Evolutionary conservation across 2,329 filamentous ascomycete genomes (phyloP), one percentile per base, ranked within the genome.

Genomic region (Colletotrichum brevisporum): DNA sequence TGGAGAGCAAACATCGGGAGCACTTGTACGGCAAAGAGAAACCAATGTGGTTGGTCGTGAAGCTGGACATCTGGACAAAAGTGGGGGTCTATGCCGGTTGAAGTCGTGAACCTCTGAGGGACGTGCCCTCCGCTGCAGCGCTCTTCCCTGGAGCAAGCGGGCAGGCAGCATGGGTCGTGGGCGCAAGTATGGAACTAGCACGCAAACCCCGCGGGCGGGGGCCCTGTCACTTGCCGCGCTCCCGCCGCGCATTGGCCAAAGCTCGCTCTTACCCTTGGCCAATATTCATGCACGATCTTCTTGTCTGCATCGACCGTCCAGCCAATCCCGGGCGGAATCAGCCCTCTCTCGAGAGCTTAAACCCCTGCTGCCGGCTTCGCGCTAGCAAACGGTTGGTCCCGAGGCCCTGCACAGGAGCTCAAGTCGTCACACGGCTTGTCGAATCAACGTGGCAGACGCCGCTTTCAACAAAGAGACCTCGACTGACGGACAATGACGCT

Each of bases 361-460:
- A 73, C 63, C 77, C 78, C 69, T 77, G 77, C 58, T 62, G 63
- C 72, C 72, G 74, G 74, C 71, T 72, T 73, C 73, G 75, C 78
- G 78, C 81, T 81, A 79, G 66, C 74, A 76, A 78, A 79, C 80
- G 81, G 80, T 82, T 81, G 81, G 81, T 82, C 81, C 84, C 82
- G 81, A 80, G 78, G 80, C 78, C 79, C 79, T 84, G 83, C 82
- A 83, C 79, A 77, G 79, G 79, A 77, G 77, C 79, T 74, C 71
- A 72, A 77, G 73, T 82, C 79, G 79, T 85, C 83, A 85, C 83
- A 84, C 69, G 67, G 64, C 63, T 57, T 56, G 71, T 74, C 83
- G 77, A 84, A 84, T 81, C 74, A 80, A 61, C 63, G 53, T 63
- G 52, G 45, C 26, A 56, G 45, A 66, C n/a, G 55, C 10, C 62